Evolutionary conservation across 2,329 filamentous ascomycete genomes (phyloP), one percentile per base, ranked within the genome.

Genomic region (Aureobasidium sp.): DNA sequence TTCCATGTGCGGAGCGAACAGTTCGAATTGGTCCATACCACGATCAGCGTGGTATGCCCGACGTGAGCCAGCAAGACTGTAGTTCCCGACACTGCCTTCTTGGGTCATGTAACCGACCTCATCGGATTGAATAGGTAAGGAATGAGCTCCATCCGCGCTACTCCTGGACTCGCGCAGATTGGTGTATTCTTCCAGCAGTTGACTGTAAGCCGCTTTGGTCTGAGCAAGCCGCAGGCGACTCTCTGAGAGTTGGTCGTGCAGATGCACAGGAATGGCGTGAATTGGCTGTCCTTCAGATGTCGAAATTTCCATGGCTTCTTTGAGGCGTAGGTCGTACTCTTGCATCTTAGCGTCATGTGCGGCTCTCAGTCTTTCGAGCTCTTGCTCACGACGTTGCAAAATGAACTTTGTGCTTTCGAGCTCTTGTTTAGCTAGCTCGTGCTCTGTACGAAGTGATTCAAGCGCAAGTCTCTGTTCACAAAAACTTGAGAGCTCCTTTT

Each of bases 391-490:
- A 63, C 79, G 77, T 56, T 75, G 73, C 9, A 92, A 74, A 66
- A 62, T 57, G 24, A 39, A 82, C 41, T 85, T 79, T 13, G 87
- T 79, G 34, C 82, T 77, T 17, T 83, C 81, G 1, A 84, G 82
- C 32, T 82, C 80, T n/a, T 82, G 79, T 51, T 83, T 79, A 0
- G 83, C 81, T 24, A 75, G 74, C 60, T 86, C 79, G 48, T 84
- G 80, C 64, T 86, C 83, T 41, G 82, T 77, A 67, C 90, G 86
- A 48, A 81, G 81, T 20, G 56, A 48, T 37, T 61, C 79, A 44
- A 84, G 80, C 63, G 86, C 83, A 37, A 82, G 76, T 67, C 90
- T 85, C 50, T 82, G 82, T 46, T 84, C 83, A 69, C 90, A 86
- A 61, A 83, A 82, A 51, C 85, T 82, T 2, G 84, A 81, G 64